These are phyloP conservation scores for Tremellales sp. DNA, from an alignment of 1,284 basidiomycete species.

Conservation along the genomic window DNA sequence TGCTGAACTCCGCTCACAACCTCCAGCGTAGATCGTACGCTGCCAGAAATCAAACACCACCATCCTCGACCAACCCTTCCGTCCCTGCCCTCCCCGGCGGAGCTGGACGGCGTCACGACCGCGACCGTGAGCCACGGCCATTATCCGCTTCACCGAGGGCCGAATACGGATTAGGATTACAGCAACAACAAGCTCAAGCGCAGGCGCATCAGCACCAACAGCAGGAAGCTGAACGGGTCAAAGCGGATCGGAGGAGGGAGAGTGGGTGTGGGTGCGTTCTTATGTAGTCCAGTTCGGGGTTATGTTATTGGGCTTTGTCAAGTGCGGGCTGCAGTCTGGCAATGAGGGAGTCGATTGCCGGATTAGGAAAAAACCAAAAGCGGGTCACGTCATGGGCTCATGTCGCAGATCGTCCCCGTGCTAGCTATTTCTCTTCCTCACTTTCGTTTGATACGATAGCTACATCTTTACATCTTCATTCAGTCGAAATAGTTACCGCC, in stretches of 20 bases:
- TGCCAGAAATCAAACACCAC: background rate
- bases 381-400: background rate
- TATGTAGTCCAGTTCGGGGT: constrained; percentile 3
- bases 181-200: background rate
- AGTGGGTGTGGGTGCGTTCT: constrained; percentile 5
- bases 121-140: background rate
- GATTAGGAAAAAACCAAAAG: background rate
- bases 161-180: background rate
- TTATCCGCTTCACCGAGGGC: background rate
- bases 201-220: background rate
- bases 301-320: too few species aligned
- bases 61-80: background rate
- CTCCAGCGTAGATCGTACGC: background rate
- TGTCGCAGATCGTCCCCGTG: background rate
- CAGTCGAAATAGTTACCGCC: too few species aligned
- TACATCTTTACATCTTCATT: too few species aligned
- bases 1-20: background rate
- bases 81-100: background rate
- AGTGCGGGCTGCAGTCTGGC: too few species aligned
- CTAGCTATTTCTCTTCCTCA: background rate
- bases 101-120: too few species aligned
- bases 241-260: background rate
- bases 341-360: too few species aligned
- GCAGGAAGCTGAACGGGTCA: too few species aligned
- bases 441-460: background rate